Evolutionary conservation across 106 monocot species (phyloP).

Genomic region (Gastrodia elata): DNA sequence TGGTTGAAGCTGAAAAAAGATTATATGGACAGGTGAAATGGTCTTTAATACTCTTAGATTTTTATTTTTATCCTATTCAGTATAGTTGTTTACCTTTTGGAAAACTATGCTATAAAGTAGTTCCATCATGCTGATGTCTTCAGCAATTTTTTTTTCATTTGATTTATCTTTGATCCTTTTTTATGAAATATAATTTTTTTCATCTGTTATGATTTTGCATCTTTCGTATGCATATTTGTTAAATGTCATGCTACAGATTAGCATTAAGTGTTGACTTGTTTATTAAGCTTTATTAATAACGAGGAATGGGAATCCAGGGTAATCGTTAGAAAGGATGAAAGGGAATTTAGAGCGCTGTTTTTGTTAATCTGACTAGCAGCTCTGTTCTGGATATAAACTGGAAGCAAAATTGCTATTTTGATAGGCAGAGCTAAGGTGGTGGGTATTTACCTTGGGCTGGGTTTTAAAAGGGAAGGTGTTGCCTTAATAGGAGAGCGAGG

Average conservation of each 20-base stretch:
- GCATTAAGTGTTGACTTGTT: neutral
- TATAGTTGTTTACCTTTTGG: neutral
- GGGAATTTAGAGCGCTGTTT: no score
- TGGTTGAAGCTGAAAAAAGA: constrained; percentile 99
- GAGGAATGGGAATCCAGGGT: no score
- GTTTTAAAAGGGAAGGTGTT: no score
- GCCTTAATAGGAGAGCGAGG: no score
- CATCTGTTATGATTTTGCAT: neutral
- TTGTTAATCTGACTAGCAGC: no score
- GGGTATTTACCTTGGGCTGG: no score
- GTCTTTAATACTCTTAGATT: neutral
- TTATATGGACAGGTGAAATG: constrained; percentile 91
- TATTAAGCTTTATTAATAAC: neutral
- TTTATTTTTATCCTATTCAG: constrained; percentile 2
- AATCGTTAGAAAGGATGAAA: no score
- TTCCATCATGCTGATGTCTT: neutral
- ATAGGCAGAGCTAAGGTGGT: no score
- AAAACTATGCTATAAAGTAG: neutral
- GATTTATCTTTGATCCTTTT: neutral
- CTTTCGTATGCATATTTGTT: neutral
- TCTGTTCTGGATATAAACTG: no score
- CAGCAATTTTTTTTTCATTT: neutral
- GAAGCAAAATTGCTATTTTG: no score
- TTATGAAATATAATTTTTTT: neutral
- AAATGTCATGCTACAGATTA: neutral